Evolutionary conservation across 177 flowering plant genomes (phyloP).

Genomic region (Telopea speciosissima): DNA sequence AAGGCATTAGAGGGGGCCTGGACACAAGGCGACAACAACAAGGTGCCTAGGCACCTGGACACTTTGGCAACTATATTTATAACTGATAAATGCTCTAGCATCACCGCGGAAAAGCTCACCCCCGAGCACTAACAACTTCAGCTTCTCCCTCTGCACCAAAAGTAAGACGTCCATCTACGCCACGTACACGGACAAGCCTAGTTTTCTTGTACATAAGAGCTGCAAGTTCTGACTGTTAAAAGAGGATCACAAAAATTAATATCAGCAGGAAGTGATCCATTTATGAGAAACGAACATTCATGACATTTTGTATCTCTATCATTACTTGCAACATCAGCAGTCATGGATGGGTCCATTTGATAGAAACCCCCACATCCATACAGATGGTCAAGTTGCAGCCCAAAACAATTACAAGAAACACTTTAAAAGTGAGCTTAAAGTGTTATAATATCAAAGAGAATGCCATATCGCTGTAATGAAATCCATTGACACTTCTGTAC

Average conservation of each 20-base stretch:
- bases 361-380: no score
- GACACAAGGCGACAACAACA: no score
- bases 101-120: conserved; percentile 39
- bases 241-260: conserved; percentile 1
- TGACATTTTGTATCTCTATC: not conserved
- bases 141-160: conserved; percentile 85
- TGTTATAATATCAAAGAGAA: no score
- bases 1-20: no score
- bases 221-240: conserved; percentile 77
- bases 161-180: conserved; percentile 57
- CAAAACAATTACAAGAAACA: no score
- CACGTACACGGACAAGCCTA: conserved; percentile 84
- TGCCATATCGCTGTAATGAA: no score
- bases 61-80: not conserved
- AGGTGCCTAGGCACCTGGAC: no score
- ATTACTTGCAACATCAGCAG: no score
- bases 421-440: no score
- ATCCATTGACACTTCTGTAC: no score
- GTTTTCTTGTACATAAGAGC: conserved; percentile 84
- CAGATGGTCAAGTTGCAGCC: no score
- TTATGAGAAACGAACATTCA: not conserved
- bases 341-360: no score
- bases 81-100: not conserved
- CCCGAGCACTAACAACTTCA: conserved; percentile 98
- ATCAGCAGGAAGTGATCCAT: not conserved